Evolutionary conservation across 345 rosid species (phyloP).

Genomic region (Acer negundo): DNA sequence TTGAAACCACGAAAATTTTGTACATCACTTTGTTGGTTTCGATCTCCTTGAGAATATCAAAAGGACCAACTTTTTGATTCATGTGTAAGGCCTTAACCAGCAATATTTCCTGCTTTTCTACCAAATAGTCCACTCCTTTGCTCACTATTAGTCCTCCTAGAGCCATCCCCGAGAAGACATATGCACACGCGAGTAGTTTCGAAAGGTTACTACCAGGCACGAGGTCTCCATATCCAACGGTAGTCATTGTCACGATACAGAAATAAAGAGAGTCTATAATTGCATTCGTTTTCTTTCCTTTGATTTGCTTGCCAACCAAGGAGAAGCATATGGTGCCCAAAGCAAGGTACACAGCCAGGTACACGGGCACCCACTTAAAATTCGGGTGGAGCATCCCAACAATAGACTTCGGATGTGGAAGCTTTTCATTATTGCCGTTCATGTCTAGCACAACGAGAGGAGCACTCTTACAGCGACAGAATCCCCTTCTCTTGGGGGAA

Average conservation of each 20-base stretch:
- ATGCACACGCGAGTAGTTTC: slow-evolving; percentile 72
- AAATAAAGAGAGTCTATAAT: slow-evolving; percentile 75
- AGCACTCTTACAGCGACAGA: slow-evolving; percentile 69
- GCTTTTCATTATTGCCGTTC: slow-evolving; percentile 12
- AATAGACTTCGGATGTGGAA: slow-evolving; percentile 37
- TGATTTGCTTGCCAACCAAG: slow-evolving; percentile 47
- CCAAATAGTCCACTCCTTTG: slow-evolving; percentile 79
- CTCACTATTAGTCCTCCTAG: slow-evolving; percentile 61
- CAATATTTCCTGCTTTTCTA: slow-evolving; percentile 81
- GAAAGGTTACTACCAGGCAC: slow-evolving; percentile 57
- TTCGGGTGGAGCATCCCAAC: slow-evolving; percentile 48
- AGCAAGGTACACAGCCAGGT: slow-evolving; percentile 51
- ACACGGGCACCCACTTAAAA: slow-evolving; percentile 39
- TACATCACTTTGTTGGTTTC: slow-evolving; percentile 50
- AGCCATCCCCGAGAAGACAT: slow-evolving; percentile 82
- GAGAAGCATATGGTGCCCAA: slow-evolving; percentile 66
- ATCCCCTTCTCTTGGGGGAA: slow-evolving; percentile 43
- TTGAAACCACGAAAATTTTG: slow-evolving; percentile 50
- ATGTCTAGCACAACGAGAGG: slow-evolving; percentile 44
- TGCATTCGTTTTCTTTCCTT: slow-evolving; percentile 65
- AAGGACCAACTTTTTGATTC: slow-evolving; percentile 41
- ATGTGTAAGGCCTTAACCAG: slow-evolving; percentile 62
- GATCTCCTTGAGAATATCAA: slow-evolving; percentile 52
- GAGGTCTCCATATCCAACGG: slow-evolving; percentile 95
- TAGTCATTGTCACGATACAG: slow-evolving; percentile 88